Evolutionary conservation across 192 early-diverging fungal species (phyloP), one percentile per base, ranked within the genome.

Genomic region (Backusella westeae): DNA sequence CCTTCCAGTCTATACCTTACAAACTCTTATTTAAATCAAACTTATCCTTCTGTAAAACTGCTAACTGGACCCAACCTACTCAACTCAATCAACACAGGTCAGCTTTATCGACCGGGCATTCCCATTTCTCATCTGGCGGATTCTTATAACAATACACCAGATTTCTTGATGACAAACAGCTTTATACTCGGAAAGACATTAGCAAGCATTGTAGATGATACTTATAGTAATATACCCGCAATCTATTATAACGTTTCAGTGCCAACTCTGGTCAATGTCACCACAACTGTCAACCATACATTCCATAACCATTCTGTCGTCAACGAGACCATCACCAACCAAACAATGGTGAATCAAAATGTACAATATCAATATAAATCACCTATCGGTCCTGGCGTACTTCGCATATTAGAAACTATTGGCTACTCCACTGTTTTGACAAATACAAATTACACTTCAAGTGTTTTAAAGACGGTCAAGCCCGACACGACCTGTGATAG

Each of bases 401-500:
- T 80, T 12, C 75, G 75, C 56, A 75, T 80, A 6, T 52, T 80
- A 36, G 79, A 80, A 26, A 67, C 75, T 15, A 76, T 80, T 21
- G 79, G 79, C n/a, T 80, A 80, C 42, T 77, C 79, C 7, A 80
- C 79, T n/a, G 79, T 80, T 5, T 67, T 78, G 1, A 67, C 77
- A 36, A 69, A 78, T 34, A 52, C 72, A 46, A 78, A 74, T 44
- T 74, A 74, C 9, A 74, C 67, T 34, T 70, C 68, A 4, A 52
- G 42, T 10, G 12, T 35, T 23, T 17, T 39, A 36, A 49, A 69
- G 56, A 63, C 56, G 14, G 65, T 66, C 53, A 74, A 74, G 15
- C 73, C 56, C 23, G 56, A 63, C 26, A 63, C 56, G 3, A 63
- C 56, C 12, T 63, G 56, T 29, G 56, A 63, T 26, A 63, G 26